Conservation (phyloP, 1,284 basidiomycete species). For the Erythrobasidium hasegawianum region DNA sequence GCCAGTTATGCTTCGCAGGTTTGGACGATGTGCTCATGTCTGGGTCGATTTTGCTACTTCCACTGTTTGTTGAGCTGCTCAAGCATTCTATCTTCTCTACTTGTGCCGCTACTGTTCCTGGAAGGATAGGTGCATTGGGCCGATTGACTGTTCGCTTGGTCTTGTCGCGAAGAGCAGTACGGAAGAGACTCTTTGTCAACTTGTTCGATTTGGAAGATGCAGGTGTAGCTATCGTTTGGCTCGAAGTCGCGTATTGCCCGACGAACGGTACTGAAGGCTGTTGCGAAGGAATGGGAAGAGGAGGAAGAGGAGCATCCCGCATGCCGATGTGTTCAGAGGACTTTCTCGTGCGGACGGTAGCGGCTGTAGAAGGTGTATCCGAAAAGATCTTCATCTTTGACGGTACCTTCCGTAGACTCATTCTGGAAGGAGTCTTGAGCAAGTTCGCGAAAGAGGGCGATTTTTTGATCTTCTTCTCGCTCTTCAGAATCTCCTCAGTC, state of each 20-base stretch:
- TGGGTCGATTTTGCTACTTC: too few relatives aligned
- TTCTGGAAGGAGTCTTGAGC: conserved; percentile 29
- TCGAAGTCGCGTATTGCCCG: neutral
- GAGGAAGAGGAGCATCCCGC: conserved; percentile 6
- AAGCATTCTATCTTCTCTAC: too few relatives aligned
- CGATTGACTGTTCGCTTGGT: neutral
- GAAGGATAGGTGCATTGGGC: neutral
- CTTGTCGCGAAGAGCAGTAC: conserved; percentile 16
- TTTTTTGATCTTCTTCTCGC: conserved; percentile 18
- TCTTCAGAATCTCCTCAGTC: neutral
- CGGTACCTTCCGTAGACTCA: conserved; percentile 23
- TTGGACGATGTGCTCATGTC: too few relatives aligned
- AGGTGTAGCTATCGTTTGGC: conserved; percentile 1
- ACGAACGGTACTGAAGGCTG: neutral
- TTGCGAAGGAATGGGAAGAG: conserved; percentile 4
- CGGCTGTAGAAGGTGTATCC: neutral
- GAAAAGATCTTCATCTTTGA: conserved; percentile 20
- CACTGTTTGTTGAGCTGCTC: too few relatives aligned
- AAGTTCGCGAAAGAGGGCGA: conserved; percentile 19
- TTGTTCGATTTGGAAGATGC: conserved; percentile 20
- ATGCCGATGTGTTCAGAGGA: neutral
- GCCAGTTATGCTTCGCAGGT: too few relatives aligned
- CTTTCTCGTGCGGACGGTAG: conserved; percentile 11
- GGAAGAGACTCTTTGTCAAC: conserved; percentile 20
- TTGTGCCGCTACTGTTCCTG: conserved; percentile 8